Evolutionary conservation across 2,329 filamentous ascomycete genomes (phyloP).

Genomic region (Diaporthe amygdali): DNA sequence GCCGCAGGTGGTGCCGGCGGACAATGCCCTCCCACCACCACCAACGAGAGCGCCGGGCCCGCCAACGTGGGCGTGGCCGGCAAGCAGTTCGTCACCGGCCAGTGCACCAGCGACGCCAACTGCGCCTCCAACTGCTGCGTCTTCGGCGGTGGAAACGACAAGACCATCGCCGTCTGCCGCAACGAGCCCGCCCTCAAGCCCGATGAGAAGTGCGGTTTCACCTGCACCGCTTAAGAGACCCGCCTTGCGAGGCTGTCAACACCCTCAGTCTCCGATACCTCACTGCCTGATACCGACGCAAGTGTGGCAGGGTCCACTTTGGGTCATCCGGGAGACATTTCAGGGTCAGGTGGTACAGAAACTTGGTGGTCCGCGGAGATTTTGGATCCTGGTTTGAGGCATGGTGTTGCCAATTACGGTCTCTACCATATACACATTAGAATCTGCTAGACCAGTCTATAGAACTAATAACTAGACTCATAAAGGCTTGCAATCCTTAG

Average conservation of each 20-base stretch:
- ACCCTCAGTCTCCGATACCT: too few relatives aligned
- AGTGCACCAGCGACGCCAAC: conserved; percentile 8
- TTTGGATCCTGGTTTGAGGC: neutral
- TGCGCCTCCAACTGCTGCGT: conserved; percentile 8
- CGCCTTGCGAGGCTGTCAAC: too few relatives aligned
- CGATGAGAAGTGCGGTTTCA: neutral
- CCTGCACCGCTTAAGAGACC: neutral
- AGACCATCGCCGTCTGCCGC: neutral
- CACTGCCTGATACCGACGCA: fast-evolving
- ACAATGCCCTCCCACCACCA: neutral
- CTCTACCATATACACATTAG: neutral
- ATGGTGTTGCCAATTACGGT: neutral
- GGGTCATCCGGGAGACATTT: neutral
- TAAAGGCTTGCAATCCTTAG: neutral
- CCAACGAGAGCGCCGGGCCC: neutral
- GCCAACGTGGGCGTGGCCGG: neutral
- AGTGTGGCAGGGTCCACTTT: neutral
- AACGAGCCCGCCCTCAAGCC: neutral
- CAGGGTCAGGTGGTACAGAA: too few relatives aligned
- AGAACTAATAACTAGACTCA: neutral
- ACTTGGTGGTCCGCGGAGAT: too few relatives aligned
- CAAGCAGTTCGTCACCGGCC: conserved; percentile 15
- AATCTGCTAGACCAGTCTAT: neutral
- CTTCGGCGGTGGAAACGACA: neutral
- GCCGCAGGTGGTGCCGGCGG: neutral